These are phyloP conservation scores for Mortierella sp. DNA, from an alignment of 371 early-diverging fungal genomes.

Conservation along the genomic window DNA sequence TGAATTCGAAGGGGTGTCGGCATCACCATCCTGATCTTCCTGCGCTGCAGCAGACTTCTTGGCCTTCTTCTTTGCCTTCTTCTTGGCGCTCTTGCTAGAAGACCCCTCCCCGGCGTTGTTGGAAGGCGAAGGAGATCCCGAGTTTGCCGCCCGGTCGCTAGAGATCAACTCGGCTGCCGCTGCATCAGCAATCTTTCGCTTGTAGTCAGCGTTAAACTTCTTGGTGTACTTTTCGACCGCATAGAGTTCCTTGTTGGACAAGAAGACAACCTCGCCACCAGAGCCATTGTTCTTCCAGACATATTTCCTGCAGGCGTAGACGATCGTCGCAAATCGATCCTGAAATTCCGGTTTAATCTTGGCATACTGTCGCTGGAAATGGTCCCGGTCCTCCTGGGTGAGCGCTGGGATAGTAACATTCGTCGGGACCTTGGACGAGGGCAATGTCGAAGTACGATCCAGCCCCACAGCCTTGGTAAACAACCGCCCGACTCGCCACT, in stretches of 20 bases:
- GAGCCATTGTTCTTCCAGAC: constrained; percentile 32
- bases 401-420: constrained; percentile 16
- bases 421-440: constrained; percentile 9
- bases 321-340: constrained; percentile 30
- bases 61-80: constrained; percentile 25
- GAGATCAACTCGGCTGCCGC: constrained; percentile 5
- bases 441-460: constrained; percentile 8
- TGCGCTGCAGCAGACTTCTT: constrained; percentile 19
- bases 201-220: constrained; percentile 17
- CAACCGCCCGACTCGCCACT: constrained; percentile 31
- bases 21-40: not conserved
- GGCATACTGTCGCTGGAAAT: constrained; percentile 25
- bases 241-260: not conserved
- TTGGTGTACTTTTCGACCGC: constrained; percentile 36
- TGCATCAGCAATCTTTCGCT: constrained; percentile 2
- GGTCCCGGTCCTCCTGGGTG: constrained; percentile 27
- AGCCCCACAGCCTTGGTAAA: constrained; percentile 26
- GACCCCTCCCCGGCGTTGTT: constrained; percentile 12
- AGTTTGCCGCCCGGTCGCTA: not conserved
- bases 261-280: constrained; percentile 11
- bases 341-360: constrained; percentile 39
- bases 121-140: not conserved
- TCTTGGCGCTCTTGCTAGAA: constrained; percentile 6
- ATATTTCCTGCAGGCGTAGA: constrained; percentile 17
- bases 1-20: not conserved